Evolutionary conservation across 2,329 filamentous ascomycete genomes (phyloP).

Genomic region (Aspergillus sp.): DNA sequence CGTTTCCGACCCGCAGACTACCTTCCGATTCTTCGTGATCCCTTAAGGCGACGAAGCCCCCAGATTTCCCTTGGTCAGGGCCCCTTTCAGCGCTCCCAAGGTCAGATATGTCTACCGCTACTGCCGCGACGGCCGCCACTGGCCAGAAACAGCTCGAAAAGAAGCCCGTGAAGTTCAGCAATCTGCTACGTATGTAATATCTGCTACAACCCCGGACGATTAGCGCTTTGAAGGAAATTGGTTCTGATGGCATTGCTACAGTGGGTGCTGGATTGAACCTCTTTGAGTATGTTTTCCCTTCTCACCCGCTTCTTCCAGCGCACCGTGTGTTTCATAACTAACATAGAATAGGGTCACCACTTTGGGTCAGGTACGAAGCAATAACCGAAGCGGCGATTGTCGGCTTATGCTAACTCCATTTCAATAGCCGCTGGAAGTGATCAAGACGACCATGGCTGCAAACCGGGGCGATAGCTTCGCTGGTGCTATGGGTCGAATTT

Average conservation of each 20-base stretch:
- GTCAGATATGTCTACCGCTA: constrained; percentile 55
- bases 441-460: constrained; percentile 99
- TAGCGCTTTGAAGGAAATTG: constrained; percentile 10
- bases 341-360: constrained; percentile 59
- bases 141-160: constrained; percentile 73
- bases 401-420: constrained; percentile 53
- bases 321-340: constrained; percentile 10
- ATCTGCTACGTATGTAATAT: constrained; percentile 70
- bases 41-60: constrained; percentile 74
- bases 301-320: background rate
- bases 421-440: constrained; percentile 86
- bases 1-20: constrained; percentile 6
- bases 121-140: constrained; percentile 52
- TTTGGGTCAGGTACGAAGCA: constrained; percentile 60
- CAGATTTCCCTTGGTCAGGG: constrained; percentile 97
- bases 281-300: constrained; percentile 69
- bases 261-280: constrained; percentile 91
- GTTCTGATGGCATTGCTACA: constrained; percentile 34
- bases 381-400: background rate
- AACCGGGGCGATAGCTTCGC: constrained; percentile 87
- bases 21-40: constrained; percentile 18
- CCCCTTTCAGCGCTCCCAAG: constrained; percentile 63
- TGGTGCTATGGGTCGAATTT: constrained; percentile 80
- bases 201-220: background rate
- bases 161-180: constrained; percentile 99